A percentile compares a stretch with the other conserved stretches of the same genome.
Conservation (phyloP, 164 flowering plant genomes). For the Taxillus chinensis region DNA sequence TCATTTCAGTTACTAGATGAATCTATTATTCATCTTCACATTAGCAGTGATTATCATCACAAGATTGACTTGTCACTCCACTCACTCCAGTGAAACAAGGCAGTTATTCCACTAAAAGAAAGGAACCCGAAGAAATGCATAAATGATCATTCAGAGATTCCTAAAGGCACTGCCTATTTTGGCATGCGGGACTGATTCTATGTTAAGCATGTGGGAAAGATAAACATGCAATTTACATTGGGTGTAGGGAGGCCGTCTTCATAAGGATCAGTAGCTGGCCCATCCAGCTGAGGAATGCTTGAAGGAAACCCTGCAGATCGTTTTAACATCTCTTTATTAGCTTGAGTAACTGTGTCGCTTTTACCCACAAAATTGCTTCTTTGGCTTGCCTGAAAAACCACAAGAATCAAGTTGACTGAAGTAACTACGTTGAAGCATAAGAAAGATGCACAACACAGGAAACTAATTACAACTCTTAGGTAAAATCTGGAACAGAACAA, state of each 20-base stretch:
- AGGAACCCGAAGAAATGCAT: no score
- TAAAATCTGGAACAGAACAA: neutral
- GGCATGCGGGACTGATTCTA: no score
- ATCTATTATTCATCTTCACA: no score
- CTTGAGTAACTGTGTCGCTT: slow-evolving; percentile 4
- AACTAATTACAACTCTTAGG: no score
- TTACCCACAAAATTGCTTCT: slow-evolving; percentile 11
- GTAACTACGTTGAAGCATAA: neutral
- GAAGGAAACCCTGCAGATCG: slow-evolving; percentile 14
- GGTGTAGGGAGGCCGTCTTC: slow-evolving; percentile 68
- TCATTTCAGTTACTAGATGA: no score
- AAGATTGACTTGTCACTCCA: no score
- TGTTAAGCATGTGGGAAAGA: no score
- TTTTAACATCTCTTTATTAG: slow-evolving; percentile 11
- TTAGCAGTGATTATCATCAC: no score
- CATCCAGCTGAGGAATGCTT: slow-evolving; percentile 75
- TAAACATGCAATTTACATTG: slow-evolving; percentile 29
- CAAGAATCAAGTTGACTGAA: neutral
- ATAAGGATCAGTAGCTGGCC: slow-evolving; percentile 69
- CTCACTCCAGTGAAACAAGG: no score
- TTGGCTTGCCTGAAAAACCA: slow-evolving; percentile 24
- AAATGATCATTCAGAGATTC: no score
- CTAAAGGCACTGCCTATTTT: no score
- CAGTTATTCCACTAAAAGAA: no score
- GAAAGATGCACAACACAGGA: neutral